Evolutionary conservation across 2,329 filamentous ascomycete species (phyloP), one percentile per base, ranked within the genome.

Genomic region (Pseudogymnoascus verrucosus): DNA sequence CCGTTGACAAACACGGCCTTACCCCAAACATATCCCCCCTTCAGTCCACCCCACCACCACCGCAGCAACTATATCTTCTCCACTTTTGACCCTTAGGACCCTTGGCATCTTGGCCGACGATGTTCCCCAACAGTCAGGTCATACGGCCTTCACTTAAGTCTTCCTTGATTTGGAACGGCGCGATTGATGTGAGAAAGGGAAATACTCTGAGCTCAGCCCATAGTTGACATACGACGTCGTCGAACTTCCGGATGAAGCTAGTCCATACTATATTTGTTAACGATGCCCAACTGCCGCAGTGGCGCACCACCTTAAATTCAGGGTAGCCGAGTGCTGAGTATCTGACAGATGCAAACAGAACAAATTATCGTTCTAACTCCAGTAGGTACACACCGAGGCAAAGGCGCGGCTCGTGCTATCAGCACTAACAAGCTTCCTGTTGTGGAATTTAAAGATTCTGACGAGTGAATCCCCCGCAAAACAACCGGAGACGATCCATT

Each of bases 231-330:
- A 4, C 16, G n/a, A 34, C 5, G n/a, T 34, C n/a, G n/a, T 57
- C 5, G 28, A 57, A 57, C 51, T 57, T 57, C 51, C 28, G 16
- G 51, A 57, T 57, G 16, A 57, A 36, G 51, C 28, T 57, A 57
- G 51, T 5, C 16, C 6, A 11, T 12, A 21, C 19, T 21, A 57
- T 57, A 34, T 34, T 57, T 57, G 51, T 21, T 57, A 28, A 31
- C 8, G 5, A 14, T 21, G 51, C 4, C 3, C 28, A 57, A 57
- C 51, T 57, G 51, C 51, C 51, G 51, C 28, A 5, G 26, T 34
- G 51, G 51, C 51, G 51, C n/a, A 19, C 51, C n/a, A 57, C 14
- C 51, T 57, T 57, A 34, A 57, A 57, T 57, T 12, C 51, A 57
- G 5, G 7, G 51, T 19, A 19, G n/a, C 28, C n/a, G 51, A 7